These are phyloP conservation scores for Centella asiatica DNA, from an alignment of 129 eudicot species.

Conservation along the genomic window DNA sequence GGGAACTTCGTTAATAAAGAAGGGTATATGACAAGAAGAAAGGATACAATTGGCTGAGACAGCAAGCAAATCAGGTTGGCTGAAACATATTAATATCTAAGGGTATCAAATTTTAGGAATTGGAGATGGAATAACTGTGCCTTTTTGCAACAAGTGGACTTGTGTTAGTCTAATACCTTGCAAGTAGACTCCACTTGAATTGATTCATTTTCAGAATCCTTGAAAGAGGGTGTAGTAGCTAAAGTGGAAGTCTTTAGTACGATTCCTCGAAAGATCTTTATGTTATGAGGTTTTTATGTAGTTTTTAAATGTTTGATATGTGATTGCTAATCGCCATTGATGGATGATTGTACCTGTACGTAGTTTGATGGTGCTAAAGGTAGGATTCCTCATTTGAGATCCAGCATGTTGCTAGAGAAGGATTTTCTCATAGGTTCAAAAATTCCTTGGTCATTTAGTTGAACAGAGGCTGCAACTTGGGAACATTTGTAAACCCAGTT, in stretches of 20 bases:
- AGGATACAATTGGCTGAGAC: neutral
- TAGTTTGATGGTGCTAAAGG: slow-evolving; percentile 4
- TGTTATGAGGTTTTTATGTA: neutral
- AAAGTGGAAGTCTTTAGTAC: neutral
- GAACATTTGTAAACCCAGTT: slow-evolving; percentile 25
- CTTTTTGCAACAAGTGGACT: slow-evolving; percentile 13
- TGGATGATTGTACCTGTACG: neutral
- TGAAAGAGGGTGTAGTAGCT: neutral
- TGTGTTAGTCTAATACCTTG: slow-evolving; percentile 6
- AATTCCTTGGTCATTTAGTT: neutral
- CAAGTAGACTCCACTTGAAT: slow-evolving; percentile 12
- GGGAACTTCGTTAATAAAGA: too few relatives aligned
- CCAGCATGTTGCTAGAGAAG: slow-evolving; percentile 4
- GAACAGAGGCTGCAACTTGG: slow-evolving; percentile 10
- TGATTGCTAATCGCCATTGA: too few relatives aligned
- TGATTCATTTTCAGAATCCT: slow-evolving; percentile 9
- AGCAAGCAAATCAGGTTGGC: neutral
- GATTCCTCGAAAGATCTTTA: neutral
- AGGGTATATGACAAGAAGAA: neutral
- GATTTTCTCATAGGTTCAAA: neutral
- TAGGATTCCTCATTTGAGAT: slow-evolving; percentile 1
- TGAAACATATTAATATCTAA: slow-evolving; percentile 1
- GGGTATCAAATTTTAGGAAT: slow-evolving; percentile 4
- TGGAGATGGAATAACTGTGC: neutral
- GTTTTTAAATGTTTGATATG: too few relatives aligned